phyloP scores from a whole-genome alignment of 2,329 filamentous ascomycete species.

The Claviceps sorghi region DNA sequence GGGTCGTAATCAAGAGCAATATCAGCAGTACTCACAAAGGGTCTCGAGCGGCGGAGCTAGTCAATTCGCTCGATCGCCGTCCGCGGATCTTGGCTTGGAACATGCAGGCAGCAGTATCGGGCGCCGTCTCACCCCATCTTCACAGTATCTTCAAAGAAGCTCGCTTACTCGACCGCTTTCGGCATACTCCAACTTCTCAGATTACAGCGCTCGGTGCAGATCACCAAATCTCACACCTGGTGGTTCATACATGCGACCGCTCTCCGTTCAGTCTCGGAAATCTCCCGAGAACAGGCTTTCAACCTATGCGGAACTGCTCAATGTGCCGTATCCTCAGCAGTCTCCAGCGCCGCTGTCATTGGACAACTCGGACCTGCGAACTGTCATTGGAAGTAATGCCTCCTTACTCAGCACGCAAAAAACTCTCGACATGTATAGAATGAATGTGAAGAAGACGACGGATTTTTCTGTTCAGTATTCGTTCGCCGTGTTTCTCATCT shows the following conservation, averaged over 20 bases:
- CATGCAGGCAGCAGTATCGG: constrained; percentile 34
- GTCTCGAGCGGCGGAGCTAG: constrained; percentile 25
- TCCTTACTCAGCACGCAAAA: constrained; percentile 83
- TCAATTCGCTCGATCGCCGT: constrained; percentile 22
- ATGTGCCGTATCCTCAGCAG: constrained; percentile 67
- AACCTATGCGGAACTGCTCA: constrained; percentile 46
- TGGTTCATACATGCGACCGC: constrained; percentile 29
- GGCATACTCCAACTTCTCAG: constrained; percentile 60
- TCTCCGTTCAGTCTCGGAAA: constrained; percentile 35
- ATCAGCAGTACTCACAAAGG: constrained; percentile 26
- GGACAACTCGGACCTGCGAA: constrained; percentile 69
- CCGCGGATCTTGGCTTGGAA: constrained; percentile 35
- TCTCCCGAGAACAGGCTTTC: constrained; percentile 40
- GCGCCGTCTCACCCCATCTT: constrained; percentile 48
- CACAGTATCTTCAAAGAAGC: constrained; percentile 37
- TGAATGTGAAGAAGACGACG: constrained; percentile 93
- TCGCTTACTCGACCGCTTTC: constrained; percentile 58
- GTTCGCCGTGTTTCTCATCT: constrained; percentile 88
- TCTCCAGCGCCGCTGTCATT: constrained; percentile 50
- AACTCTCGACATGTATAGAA: constrained; percentile 93
- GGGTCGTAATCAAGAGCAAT: constrained; percentile 50
- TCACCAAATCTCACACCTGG: constrained; percentile 35
- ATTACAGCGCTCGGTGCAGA: constrained; percentile 49
- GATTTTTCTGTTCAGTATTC: constrained; percentile 86
- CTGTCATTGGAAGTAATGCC: constrained; percentile 72